Base-by-base conservation (phyloP, 305 asterid species). In the Rubia tinctorum region DNA sequence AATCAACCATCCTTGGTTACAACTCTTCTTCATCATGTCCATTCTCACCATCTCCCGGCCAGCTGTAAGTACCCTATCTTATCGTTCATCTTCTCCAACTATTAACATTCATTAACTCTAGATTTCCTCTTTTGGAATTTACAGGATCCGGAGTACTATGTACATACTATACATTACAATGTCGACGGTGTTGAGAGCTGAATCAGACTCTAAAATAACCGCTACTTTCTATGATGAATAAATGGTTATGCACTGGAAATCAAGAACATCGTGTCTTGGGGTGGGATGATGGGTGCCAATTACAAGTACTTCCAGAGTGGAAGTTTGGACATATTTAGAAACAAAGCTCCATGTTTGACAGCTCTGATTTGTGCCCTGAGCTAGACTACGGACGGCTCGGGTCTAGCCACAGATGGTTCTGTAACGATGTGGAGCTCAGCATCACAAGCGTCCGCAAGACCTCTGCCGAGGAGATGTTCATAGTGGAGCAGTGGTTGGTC, bases 321-420 rank as follows among this genome's bases (percentile, higher is more conserved):
- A 1, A 86, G 89, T 68, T 80, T 87, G 66, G 96, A 90, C 79
- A 86, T 90, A 39, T 90, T 90, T 86, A 87, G 91, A 74, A 92
- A 91, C 1, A 65, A 65, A 65, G 69, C 51, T 18, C 69, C 69
- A 7, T 65, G 69, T 39, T 65, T 65, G 69, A 22, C 69, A 7
- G 27, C 51, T 65, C 69, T 30, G 49, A 18, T 65, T 11, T 65
- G 69, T 14, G 14, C 69, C 22, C 6, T 65, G 53, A 65, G 39
- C 49, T 14, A 82, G 40, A 80, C 85, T n/a, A 82, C 87, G 0
- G 84, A 82, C 37, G 87, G 88, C 8, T 79, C 91, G 8, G 87
- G 87, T 27, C 77, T 0, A 74, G 75, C 58, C 83, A 77, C 6
- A 87, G 81, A 0, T 83, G 89, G 88, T 83, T 81, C 65, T 76